phyloP scores from a whole-genome alignment of 2,329 filamentous ascomycete genomes.

The Aspergillus candidus region DNA sequence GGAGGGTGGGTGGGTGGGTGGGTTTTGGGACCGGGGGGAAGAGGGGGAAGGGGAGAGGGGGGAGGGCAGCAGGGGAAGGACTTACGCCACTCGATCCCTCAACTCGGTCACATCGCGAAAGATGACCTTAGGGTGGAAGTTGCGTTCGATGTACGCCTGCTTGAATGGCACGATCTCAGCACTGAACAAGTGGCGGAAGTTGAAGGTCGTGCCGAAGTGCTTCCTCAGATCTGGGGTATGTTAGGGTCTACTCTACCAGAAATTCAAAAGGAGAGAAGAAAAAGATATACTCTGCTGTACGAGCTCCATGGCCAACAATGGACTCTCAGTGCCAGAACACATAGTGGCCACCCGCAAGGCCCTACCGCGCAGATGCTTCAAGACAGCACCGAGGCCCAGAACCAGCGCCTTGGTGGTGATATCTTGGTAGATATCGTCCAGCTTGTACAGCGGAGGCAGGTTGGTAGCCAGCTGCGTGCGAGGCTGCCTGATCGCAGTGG shows the following conservation, averaged over 20 bases:
- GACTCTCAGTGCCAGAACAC: constrained; percentile 73
- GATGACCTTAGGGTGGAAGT: constrained; percentile 48
- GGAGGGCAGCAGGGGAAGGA: constrained; percentile 1
- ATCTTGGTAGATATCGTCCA: constrained; percentile 26
- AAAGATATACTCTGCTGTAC: constrained; percentile 42
- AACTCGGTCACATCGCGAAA: constrained; percentile 58
- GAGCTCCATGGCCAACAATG: constrained; percentile 59
- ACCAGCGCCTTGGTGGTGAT: constrained; percentile 20
- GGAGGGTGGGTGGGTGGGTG: no score
- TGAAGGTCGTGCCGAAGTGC: constrained; percentile 31
- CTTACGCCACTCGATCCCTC: constrained; percentile 45
- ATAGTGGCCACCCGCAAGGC: constrained; percentile 60
- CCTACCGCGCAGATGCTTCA: constrained; percentile 25
- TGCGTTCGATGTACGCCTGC: constrained; percentile 58
- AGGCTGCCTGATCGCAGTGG: background rate
- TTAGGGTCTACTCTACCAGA: no score
- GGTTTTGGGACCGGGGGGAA: background rate
- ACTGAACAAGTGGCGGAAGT: constrained; percentile 53
- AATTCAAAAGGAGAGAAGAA: no score
- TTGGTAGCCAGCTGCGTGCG: constrained; percentile 14
- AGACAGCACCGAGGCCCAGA: constrained; percentile 42
- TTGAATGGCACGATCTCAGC: constrained; percentile 60
- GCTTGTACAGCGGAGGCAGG: constrained; percentile 21
- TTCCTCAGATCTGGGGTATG: constrained; percentile 25
- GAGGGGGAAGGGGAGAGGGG: background rate